These are phyloP conservation scores for Fabrea salina DNA, from an alignment of 169 alveolate species.

Conservation along the genomic window DNA sequence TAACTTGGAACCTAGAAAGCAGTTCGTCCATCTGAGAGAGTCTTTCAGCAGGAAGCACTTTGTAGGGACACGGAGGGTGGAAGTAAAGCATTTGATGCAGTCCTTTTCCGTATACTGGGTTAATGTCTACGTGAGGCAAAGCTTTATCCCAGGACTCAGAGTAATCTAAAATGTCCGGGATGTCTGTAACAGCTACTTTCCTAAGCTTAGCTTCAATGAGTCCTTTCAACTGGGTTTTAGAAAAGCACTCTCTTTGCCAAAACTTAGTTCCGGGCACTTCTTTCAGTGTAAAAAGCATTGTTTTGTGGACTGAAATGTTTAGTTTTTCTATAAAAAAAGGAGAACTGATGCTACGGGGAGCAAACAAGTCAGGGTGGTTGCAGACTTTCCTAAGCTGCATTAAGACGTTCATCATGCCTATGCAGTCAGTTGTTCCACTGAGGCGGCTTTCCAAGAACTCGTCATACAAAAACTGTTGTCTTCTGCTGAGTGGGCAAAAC, in stretches of 20 bases:
- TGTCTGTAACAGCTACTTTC: no score
- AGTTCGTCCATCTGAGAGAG: no score
- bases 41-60: no score
- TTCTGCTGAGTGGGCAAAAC: slow-evolving; percentile 87
- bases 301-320: not conserved
- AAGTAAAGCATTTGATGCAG: no score
- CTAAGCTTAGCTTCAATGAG: no score
- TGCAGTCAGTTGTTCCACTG: slow-evolving; percentile 82
- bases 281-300: not conserved
- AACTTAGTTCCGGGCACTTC: not conserved
- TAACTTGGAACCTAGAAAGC: not conserved
- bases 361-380: slow-evolving; percentile 97
- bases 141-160: no score
- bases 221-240: no score
- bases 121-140: no score
- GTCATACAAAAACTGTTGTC: slow-evolving; percentile 95
- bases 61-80: no score
- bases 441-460: slow-evolving; percentile 91
- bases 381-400: slow-evolving; percentile 98
- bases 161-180: no score
- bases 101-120: no score
- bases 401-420: slow-evolving; percentile 94
- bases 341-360: not conserved
- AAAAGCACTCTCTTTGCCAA: no score
- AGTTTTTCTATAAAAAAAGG: not conserved